Conservation (phyloP, 1,284 basidiomycete genomes). For the Rhodotorula sp. region DNA sequence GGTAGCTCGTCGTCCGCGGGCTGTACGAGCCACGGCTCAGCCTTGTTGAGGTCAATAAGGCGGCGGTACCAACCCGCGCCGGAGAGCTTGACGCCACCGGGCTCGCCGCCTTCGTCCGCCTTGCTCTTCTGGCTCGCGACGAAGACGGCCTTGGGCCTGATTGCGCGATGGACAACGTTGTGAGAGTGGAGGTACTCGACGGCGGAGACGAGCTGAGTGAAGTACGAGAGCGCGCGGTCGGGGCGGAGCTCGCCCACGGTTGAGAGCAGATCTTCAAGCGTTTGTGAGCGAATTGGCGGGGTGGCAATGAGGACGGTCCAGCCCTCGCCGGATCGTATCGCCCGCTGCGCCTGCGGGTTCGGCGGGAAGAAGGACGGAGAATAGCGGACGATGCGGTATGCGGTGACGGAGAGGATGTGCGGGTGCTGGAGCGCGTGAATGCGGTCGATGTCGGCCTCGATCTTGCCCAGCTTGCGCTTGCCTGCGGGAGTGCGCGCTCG, state of each 20-base stretch:
- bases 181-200: slow-evolving; percentile 39
- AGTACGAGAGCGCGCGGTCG: slow-evolving; percentile 40
- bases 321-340: slow-evolving; percentile 29
- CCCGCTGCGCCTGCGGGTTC: slow-evolving; percentile 4
- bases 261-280: slow-evolving; percentile 37
- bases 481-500: slow-evolving; percentile 4
- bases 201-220: slow-evolving; percentile 34
- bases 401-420: slow-evolving; percentile 35
- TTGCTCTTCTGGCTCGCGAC: slow-evolving; percentile 23
- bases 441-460: slow-evolving; percentile 41
- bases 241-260: slow-evolving; percentile 42
- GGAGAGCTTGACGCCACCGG: slow-evolving; percentile 18
- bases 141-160: slow-evolving; percentile 23
- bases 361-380: slow-evolving; percentile 32
- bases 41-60: slow-evolving; percentile 40
- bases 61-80: slow-evolving; percentile 37
- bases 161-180: slow-evolving; percentile 39
- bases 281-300: slow-evolving; percentile 25
- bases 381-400: slow-evolving; percentile 40
- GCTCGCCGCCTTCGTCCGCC: not conserved
- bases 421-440: slow-evolving; percentile 32
- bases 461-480: slow-evolving; percentile 42
- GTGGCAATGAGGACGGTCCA: slow-evolving; percentile 40
- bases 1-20: slow-evolving; percentile 27
- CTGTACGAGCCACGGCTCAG: slow-evolving; percentile 36